These are phyloP conservation scores for Cladosporium colombiae DNA, from an alignment of 2,329 filamentous ascomycete genomes.

Conservation along the genomic window DNA sequence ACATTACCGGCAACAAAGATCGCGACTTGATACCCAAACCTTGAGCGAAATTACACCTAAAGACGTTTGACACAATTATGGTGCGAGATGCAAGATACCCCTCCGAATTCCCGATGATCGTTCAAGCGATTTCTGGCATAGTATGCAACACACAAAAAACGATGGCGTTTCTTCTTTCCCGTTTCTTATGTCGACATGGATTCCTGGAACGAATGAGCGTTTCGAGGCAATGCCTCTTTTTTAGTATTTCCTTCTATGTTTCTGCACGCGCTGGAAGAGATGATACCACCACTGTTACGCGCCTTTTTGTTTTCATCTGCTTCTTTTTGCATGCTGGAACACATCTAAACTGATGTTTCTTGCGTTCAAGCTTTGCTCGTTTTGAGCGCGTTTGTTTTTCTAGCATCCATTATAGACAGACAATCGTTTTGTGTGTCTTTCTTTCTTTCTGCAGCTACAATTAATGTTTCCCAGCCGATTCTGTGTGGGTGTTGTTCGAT, in stretches of 20 bases:
- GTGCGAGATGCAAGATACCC: conserved; percentile 7
- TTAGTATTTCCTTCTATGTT: not conserved
- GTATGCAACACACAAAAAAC: not conserved
- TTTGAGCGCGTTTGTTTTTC: not conserved
- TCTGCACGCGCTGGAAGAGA: conserved; percentile 1
- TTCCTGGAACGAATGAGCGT: not conserved
- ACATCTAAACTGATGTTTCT: not conserved
- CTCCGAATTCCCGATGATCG: not conserved
- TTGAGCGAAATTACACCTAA: not conserved
- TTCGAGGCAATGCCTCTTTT: not conserved
- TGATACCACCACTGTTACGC: conserved; percentile 1
- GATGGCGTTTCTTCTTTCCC: not conserved
- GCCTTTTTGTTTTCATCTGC: not conserved
- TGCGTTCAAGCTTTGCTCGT: not conserved
- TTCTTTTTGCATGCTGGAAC: not conserved
- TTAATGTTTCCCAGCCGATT: not conserved
- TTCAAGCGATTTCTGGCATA: conserved; percentile 8
- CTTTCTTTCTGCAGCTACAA: not conserved
- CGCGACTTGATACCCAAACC: not conserved
- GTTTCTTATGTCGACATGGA: not conserved
- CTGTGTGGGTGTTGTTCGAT: not conserved
- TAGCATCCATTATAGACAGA: not conserved
- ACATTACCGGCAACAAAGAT: not conserved
- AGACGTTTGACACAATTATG: not conserved
- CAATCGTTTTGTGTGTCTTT: not conserved